Evolutionary conservation across 225 moss, liverwort and hornwort species (phyloP).

Genomic region (Asterella californica): DNA sequence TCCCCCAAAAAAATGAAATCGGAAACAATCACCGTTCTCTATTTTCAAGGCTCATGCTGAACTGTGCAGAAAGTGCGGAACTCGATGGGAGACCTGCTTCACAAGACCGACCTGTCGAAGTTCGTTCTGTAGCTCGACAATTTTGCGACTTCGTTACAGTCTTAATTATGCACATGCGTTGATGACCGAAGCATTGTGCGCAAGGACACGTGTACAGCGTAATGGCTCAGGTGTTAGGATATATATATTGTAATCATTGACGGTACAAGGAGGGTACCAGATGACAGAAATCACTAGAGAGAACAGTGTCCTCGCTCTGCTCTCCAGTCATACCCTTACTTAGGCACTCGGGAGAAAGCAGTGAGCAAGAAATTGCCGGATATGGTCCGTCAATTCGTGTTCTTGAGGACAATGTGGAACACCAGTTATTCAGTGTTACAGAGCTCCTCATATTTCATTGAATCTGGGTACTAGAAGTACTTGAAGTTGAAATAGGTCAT

Average conservation of each 20-base stretch:
- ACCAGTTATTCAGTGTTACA: neutral
- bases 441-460: neutral
- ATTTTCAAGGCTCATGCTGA: conserved; percentile 4
- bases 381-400: neutral
- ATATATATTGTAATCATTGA: neutral
- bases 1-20: too few relatives aligned
- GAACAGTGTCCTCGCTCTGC: neutral
- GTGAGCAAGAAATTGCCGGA: neutral
- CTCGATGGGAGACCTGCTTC: conserved; percentile 76
- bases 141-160: neutral
- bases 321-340: neutral
- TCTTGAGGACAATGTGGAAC: neutral
- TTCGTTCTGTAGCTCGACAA: conserved; percentile 58
- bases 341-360: neutral
- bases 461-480: neutral
- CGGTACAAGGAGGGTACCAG: neutral
- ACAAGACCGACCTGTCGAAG: conserved; percentile 71
- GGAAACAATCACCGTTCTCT: neutral
- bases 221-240: conserved; percentile 4
- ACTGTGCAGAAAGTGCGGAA: conserved; percentile 59
- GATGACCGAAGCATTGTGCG: neutral
- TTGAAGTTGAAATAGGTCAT: neutral
- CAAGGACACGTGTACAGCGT: conserved; percentile 13
- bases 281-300: neutral
- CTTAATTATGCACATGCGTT: conserved; percentile 1